Percentiles rank a stretch among this genome's conserved stretches.
Evolutionary conservation across 2,329 filamentous ascomycete species (phyloP).

Genomic region (Neofusicoccum kwambonambiense): DNA sequence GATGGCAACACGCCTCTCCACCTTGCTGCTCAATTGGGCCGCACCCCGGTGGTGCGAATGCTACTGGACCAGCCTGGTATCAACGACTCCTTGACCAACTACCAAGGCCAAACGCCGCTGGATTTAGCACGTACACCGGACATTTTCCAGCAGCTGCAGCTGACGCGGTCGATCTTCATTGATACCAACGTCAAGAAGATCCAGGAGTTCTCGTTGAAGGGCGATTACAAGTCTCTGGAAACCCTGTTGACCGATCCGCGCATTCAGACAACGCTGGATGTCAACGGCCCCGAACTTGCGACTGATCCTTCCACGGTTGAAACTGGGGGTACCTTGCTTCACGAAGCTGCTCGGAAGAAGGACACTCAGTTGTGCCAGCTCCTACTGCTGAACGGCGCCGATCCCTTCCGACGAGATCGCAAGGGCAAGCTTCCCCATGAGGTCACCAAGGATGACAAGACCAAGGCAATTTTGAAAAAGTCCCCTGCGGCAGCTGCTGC

Average conservation of each 20-base stretch:
- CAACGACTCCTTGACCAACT: constrained; percentile 85
- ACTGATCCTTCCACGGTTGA: constrained; percentile 76
- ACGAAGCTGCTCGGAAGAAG: constrained; percentile 86
- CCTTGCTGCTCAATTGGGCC: constrained; percentile 78
- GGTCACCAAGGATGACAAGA: constrained; percentile 91
- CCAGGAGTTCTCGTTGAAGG: constrained; percentile 70
- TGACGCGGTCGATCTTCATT: constrained; percentile 84
- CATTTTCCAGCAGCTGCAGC: constrained; percentile 92
- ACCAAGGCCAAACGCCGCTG: constrained; percentile 78
- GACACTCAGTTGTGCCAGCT: constrained; percentile 87
- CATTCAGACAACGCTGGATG: constrained; percentile 82
- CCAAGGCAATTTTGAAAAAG: constrained; percentile 83
- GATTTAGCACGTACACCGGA: constrained; percentile 85
- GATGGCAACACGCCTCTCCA: constrained; percentile 95
- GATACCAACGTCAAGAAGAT: constrained; percentile 83
- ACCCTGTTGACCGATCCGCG: constrained; percentile 79
- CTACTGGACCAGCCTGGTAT: constrained; percentile 79
- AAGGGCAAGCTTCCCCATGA: constrained; percentile 96
- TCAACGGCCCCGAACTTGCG: constrained; percentile 86
- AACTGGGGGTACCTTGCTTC: constrained; percentile 84
- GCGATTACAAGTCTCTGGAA: constrained; percentile 76
- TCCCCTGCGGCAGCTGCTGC: constrained; percentile 93
- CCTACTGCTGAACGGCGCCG: constrained; percentile 87
- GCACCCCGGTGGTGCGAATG: constrained; percentile 75
- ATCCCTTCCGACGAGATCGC: constrained; percentile 91